Conservation (phyloP, 1,284 basidiomycete species). For the Gastroboletus turbinatus region DNA sequence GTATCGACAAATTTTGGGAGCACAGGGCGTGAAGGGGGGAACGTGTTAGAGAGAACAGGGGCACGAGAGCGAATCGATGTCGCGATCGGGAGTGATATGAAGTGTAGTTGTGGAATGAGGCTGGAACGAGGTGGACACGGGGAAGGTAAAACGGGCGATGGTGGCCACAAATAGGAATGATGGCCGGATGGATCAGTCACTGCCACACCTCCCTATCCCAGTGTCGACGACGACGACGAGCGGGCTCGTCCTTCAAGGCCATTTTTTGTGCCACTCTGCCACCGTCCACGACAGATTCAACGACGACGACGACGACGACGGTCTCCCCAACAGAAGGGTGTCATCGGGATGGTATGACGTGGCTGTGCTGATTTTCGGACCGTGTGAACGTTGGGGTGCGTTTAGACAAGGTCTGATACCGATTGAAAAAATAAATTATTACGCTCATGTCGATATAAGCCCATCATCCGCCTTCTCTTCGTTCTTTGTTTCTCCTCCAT, state of each 20-base stretch:
- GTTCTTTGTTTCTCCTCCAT: constrained; percentile 19
- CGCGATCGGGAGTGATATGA: constrained; percentile 19
- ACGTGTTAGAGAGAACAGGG: constrained; percentile 12
- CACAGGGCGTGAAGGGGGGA: neutral
- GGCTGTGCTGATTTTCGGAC: constrained; percentile 29
- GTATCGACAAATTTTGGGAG: neutral
- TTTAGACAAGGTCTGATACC: constrained; percentile 28
- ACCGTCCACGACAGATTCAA: neutral
- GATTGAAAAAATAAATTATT: constrained; percentile 26
- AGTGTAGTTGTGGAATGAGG: constrained; percentile 8
- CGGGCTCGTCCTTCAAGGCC: neutral
- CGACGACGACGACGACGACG: neutral
- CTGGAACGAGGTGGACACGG: constrained; percentile 19
- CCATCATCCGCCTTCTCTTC: neutral
- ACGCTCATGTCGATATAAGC: constrained; percentile 21
- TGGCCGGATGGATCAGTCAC: neutral
- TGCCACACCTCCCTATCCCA: neutral
- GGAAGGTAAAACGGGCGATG: neutral
- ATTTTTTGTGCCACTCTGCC: neutral
- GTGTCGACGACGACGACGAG: neutral
- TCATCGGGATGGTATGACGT: constrained; percentile 18
- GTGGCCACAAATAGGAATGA: neutral
- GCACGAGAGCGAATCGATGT: constrained; percentile 9
- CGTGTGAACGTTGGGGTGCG: constrained; percentile 33
- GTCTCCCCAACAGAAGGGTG: neutral